Base-by-base conservation (phyloP, 805 yeast genomes). In the Lachancea mirantina region DNA sequence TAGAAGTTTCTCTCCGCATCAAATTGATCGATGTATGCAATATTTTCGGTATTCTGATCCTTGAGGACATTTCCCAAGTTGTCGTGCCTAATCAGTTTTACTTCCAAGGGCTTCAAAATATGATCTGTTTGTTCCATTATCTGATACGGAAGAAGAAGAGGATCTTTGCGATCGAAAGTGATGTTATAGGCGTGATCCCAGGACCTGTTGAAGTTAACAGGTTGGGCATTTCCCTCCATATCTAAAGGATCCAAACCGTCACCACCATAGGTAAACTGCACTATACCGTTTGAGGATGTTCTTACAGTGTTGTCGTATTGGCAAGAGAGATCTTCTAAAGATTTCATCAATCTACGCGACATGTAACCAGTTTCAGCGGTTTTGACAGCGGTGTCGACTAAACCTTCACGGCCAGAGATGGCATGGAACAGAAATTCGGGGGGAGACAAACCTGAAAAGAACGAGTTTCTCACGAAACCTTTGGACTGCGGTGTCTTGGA, bases 301-400 rank as follows among this genome's bases (percentile, higher is more conserved):
- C 99, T 74, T 25, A 92, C 96, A 0, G 97, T 89, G 49, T 76
- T 76, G 57, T 92, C 99, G 59, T 92, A 92, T 52, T 79, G 85
- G 38, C 94, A 74, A 30, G 96, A 84, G 56, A 92, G 69, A 65
- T 92, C 99, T 64, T 92, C 99, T 49, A 92, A 67, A 5, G 97
- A 92, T 61, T 89, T 89, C 98, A 89, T 89, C 57, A 89, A 70
- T 61, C 98, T 78, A 62, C 98, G 83, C 15, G 97, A 89, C 94
- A 89, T 89, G 63, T 88, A 88, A 55, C 97, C 97, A 4, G 98
- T 89, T 59, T 92, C 99, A 3, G 99, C 99, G 20, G 99, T 92
- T 61, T 92, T 92, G 36, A 92, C 99, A 14, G 99, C 99, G 14
- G 99, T 92, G 70, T 92, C 99, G 38, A 92, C 97, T 58, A 92